A percentile compares a stretch with the other conserved stretches of the same genome.
Evolutionary conservation across 768 basidiomycete species (phyloP).

Genomic region (Lactarius pseudohatsudake): DNA sequence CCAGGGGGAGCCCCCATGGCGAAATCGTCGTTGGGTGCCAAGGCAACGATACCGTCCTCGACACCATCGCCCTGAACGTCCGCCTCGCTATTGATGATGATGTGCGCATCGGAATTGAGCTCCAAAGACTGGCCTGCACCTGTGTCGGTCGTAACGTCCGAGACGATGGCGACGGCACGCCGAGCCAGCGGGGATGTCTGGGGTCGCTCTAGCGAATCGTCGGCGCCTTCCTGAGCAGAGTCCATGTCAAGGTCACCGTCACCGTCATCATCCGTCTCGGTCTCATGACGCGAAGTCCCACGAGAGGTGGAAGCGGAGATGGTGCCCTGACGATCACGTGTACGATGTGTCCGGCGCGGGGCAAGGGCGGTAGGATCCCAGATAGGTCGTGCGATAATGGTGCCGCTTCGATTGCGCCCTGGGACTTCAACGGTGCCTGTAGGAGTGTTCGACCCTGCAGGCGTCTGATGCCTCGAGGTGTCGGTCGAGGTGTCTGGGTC

Average conservation of each 20-base stretch:
- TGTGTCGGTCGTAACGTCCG: slow-evolving; percentile 36
- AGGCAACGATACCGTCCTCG: slow-evolving; percentile 72
- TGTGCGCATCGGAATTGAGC: slow-evolving; percentile 49
- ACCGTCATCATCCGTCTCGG: slow-evolving; percentile 78
- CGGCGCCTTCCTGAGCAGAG: slow-evolving; percentile 31
- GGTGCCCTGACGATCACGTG: slow-evolving; percentile 31
- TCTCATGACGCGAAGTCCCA: slow-evolving; percentile 61
- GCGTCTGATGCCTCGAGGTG: slow-evolving; percentile 58
- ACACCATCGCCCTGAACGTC: slow-evolving; percentile 52
- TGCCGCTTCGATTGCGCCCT: slow-evolving; percentile 70
- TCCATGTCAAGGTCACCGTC: slow-evolving; percentile 59
- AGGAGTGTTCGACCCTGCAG: slow-evolving; percentile 57
- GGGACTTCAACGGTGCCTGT: slow-evolving; percentile 61
- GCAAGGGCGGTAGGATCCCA: slow-evolving; percentile 48
- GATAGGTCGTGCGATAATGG: slow-evolving; percentile 62
- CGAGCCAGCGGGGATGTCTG: slow-evolving; percentile 38
- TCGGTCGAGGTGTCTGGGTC: slow-evolving; percentile 65
- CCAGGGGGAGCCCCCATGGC: slow-evolving; percentile 90
- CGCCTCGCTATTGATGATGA: slow-evolving; percentile 51
- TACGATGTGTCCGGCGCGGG: slow-evolving; percentile 34
- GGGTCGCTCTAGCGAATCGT: slow-evolving; percentile 32
- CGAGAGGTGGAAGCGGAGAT: slow-evolving; percentile 32
- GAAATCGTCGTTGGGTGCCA: slow-evolving; percentile 84
- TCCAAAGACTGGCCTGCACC: slow-evolving; percentile 40
- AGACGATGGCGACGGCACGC: slow-evolving; percentile 50